phyloP scores from a whole-genome alignment of 2,329 filamentous ascomycete species.

The Alternaria ventricosa region DNA sequence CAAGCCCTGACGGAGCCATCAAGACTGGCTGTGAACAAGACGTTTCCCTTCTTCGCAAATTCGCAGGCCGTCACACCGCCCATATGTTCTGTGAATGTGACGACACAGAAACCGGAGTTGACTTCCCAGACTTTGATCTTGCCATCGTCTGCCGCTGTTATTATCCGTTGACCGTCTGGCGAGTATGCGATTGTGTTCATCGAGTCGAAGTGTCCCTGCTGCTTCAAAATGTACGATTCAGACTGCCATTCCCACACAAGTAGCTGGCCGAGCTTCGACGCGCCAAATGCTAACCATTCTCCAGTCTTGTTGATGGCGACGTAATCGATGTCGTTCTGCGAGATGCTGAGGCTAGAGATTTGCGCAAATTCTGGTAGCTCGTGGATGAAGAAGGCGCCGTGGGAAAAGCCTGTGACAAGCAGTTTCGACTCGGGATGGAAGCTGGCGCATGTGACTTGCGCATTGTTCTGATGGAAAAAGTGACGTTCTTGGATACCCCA shows the following conservation, averaged over 20 bases:
- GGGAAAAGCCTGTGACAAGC: conserved; percentile 96
- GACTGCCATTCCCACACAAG: conserved; percentile 99
- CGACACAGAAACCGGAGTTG: conserved; percentile 94
- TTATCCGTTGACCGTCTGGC: conserved; percentile 88
- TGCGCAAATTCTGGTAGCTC: conserved; percentile 95
- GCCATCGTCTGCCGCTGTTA: conserved; percentile 94
- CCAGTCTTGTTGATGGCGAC: conserved; percentile 93
- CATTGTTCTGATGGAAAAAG: conserved; percentile 91
- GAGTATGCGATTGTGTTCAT: conserved; percentile 95
- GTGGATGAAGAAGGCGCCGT: conserved; percentile 91
- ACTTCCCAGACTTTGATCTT: conserved; percentile 99
- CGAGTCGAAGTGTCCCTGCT: conserved; percentile 95
- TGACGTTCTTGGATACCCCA: conserved; percentile 93
- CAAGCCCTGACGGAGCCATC: conserved; percentile 95
- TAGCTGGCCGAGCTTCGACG: conserved; percentile 93
- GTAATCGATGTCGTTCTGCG: conserved; percentile 94
- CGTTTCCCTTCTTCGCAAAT: conserved; percentile 93
- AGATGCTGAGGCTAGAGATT: conserved; percentile 93
- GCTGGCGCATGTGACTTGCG: conserved; percentile 85
- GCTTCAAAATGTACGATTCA: conserved; percentile 97
- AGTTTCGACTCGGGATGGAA: conserved; percentile 87
- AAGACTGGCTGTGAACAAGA: conserved; percentile 92
- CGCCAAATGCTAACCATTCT: conserved; percentile 97
- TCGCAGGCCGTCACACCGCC: conserved; percentile 93
- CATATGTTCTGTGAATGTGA: conserved; percentile 97